These are phyloP conservation scores for Coccomyxa sp. DNA, from an alignment of 139 green algal species.

Conservation along the genomic window DNA sequence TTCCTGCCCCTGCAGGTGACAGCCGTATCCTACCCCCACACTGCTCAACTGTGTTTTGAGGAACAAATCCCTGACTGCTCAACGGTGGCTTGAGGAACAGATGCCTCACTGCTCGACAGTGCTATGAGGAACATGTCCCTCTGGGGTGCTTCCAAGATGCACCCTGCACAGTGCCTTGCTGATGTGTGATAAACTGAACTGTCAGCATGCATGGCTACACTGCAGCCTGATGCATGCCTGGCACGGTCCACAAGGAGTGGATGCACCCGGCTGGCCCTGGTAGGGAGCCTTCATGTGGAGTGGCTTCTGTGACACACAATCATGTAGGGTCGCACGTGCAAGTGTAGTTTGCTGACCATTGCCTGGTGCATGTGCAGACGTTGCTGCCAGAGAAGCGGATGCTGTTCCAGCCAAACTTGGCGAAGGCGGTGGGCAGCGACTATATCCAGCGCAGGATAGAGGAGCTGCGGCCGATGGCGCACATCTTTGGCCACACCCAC, in stretches of 20 bases:
- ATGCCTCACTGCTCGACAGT: too few relatives aligned
- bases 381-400: slow-evolving; percentile 72
- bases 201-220: background rate
- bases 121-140: too few relatives aligned
- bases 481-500: slow-evolving; percentile 77
- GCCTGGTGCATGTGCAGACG: slow-evolving; percentile 7
- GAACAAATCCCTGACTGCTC: too few relatives aligned
- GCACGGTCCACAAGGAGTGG: background rate
- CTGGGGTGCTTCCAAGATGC: too few relatives aligned
- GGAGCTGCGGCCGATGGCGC: slow-evolving; percentile 33
- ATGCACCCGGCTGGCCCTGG: too few relatives aligned
- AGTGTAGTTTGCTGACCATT: too few relatives aligned
- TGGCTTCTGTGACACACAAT: too few relatives aligned
- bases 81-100: too few relatives aligned
- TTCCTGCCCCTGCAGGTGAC: slow-evolving; percentile 49
- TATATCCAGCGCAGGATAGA: slow-evolving; percentile 40
- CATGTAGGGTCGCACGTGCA: too few relatives aligned
- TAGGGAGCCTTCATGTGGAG: too few relatives aligned
- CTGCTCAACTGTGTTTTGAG: too few relatives aligned
- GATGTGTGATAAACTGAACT: background rate
- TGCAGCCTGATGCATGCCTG: background rate
- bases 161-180: too few relatives aligned
- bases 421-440: slow-evolving; percentile 61
- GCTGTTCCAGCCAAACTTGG: slow-evolving; percentile 62
- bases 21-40: background rate